Evolutionary conservation across 2,329 filamentous ascomycete species (phyloP).

Genomic region (Dothidotthia symphoricarpi): DNA sequence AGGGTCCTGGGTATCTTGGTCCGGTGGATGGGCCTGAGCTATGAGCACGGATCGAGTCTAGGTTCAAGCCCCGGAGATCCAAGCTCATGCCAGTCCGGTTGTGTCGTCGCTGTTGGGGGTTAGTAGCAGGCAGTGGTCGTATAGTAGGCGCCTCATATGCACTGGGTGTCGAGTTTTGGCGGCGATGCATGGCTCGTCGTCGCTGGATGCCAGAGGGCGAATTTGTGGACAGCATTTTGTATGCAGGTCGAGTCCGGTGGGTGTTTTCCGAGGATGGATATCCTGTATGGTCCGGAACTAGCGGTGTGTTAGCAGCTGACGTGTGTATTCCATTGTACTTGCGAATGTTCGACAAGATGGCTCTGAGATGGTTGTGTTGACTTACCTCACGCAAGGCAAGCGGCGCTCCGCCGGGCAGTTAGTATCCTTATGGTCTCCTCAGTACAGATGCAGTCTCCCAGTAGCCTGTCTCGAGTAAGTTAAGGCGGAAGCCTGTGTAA

Average conservation of each 20-base stretch:
- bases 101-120: slow-evolving; percentile 51
- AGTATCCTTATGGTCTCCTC: slow-evolving; percentile 48
- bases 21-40: slow-evolving; percentile 44
- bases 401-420: slow-evolving; percentile 71
- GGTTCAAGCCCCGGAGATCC: slow-evolving; percentile 64
- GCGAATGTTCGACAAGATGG: background rate
- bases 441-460: slow-evolving; percentile 44
- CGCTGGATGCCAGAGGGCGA: slow-evolving; percentile 69
- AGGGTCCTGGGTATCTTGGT: slow-evolving; percentile 30
- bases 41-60: slow-evolving; percentile 38
- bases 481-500: slow-evolving; percentile 32
- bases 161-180: slow-evolving; percentile 82
- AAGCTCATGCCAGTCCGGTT: slow-evolving; percentile 85
- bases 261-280: slow-evolving; percentile 35
- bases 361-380: slow-evolving; percentile 2
- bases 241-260: slow-evolving; percentile 68
- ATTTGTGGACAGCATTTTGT: slow-evolving; percentile 75
- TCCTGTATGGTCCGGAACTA: slow-evolving; percentile 45
- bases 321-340: background rate
- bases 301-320: slow-evolving; percentile 24
- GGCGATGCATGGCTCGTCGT: slow-evolving; percentile 73
- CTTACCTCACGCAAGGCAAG: slow-evolving; percentile 81
- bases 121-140: slow-evolving; percentile 59
- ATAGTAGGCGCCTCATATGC: slow-evolving; percentile 74
- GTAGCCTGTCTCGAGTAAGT: slow-evolving; percentile 41